Base-by-base conservation (phyloP, 1,139 yeast species). In the Kurtzmaniella quercitrusa region DNA sequence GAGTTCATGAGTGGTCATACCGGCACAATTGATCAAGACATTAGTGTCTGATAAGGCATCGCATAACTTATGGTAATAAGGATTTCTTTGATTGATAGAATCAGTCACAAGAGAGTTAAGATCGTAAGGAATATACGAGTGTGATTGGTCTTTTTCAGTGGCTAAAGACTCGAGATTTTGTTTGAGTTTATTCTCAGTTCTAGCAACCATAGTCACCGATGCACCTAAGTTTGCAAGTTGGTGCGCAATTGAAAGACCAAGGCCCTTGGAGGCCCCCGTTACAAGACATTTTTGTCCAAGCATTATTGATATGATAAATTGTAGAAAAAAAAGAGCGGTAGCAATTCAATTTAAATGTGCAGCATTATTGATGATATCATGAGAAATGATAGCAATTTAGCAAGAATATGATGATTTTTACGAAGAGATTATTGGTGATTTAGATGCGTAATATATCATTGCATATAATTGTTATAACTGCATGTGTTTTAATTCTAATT, bases 241-340 rank as follows among this genome's bases (percentile, higher is more conserved):
- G 34, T 62, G 55, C 0, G 93, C 83, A 15, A 91, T 76, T 0
- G 82, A 80, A 5, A 72, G 65, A 0, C 98, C 98, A 22, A 91
- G 70, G 0, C 98, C 98, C 50, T 80, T 67, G 0, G 96, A 86
- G 0, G 88, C 96, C 0, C 98, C 98, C 0, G 97, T 89, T 1
- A 91, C 64, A 3, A 84, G 51, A 20, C 43, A 40, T 17, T 32
- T 33, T 12, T 38, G 30, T 11, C 35, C 35, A 5, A 16, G 14
- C 41, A 38, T 38, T 4, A 5, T 5, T 26, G 12, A 26, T 26
- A 14, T 26, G 12, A 26, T 26, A 14, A 26, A 26, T 11, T 11
- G n/a, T 36, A 3, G 9, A 34, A 19, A 7, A 19, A 34, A n/a
- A 20, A 34, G 11, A 26, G 30, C 4, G 30, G 30, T 9, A 11